Conservation (phyloP, 2,329 filamentous ascomycete species). For the Nigrograna mackinnonii region DNA sequence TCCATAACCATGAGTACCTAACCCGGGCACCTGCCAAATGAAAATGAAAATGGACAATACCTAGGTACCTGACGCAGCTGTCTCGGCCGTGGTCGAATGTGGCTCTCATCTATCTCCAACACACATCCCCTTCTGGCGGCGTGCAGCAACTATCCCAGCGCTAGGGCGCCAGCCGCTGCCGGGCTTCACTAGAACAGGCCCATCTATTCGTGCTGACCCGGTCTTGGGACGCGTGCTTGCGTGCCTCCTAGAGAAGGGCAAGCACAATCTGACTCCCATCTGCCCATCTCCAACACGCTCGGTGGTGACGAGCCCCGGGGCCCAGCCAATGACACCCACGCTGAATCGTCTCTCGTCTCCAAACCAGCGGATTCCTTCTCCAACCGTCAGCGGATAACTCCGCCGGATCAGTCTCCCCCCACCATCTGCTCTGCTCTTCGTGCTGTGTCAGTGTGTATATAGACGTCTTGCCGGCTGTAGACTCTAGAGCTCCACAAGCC, state of each 20-base stretch:
- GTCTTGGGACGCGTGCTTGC: background rate
- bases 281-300: background rate
- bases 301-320: background rate
- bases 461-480: too few species aligned
- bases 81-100: slow-evolving; percentile 1
- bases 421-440: too few species aligned
- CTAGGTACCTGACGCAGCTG: too few species aligned
- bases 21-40: too few species aligned
- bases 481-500: too few species aligned
- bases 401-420: slow-evolving; percentile 5
- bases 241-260: slow-evolving; percentile 2
- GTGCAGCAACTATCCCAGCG: slow-evolving; percentile 8
- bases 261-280: background rate
- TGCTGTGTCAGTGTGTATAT: too few species aligned
- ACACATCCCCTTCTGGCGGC: slow-evolving; percentile 4
- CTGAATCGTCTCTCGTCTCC: slow-evolving; percentile 3
- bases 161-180: slow-evolving; percentile 4
- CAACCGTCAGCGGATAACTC: slow-evolving; percentile 6
- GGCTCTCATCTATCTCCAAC: slow-evolving; percentile 3
- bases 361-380: slow-evolving; percentile 3
- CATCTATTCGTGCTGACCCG: slow-evolving; percentile 7
- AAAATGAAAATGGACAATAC: too few species aligned
- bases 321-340: slow-evolving; percentile 7
- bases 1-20: too few species aligned
- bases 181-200: slow-evolving; percentile 1